Base-by-base conservation (phyloP, 768 basidiomycete species). In the Omphalotus guepiniiformis region DNA sequence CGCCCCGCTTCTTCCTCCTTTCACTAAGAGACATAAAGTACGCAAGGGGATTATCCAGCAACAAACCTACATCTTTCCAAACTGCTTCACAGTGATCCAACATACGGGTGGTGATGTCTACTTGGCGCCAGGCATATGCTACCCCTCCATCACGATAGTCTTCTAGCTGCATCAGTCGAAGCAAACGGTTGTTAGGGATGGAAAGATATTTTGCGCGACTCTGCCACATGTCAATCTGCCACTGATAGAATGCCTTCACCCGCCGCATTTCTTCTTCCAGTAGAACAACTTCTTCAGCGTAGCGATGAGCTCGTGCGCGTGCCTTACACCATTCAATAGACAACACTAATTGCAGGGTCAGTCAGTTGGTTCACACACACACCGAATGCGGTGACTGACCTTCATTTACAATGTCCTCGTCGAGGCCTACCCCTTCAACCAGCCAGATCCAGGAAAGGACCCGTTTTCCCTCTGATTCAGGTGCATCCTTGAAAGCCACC, bases 251-350 rank as follows among this genome's bases (percentile, higher is more conserved):
- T 3, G 45, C 36, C 6, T 59, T 23, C 1, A 63, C 50, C 1
- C 65, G 53, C 1, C 57, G 41, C 67, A 68, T 68, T 47, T 72
- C 69, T 42, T 70, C 69, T 8, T 52, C 38, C 0, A 72, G 48
- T 3, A 70, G 53, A 1, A 56, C 18, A 16, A 61, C 60, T 41
- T 72, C 68, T 44, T 72, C 68, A 21, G 56, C 56, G 66, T 67
- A 70, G 0, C 63, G 55, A 35, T 62, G 51, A 1, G 62, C 62
- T 0, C 63, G 50, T 0, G 67, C 67, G 2, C 55, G 42, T 1
- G 56, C 51, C 38, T 61, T 64, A 32, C 62, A 64, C 63, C 63
- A 66, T 45, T 63, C 59, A 27, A 68, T 53, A 0, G 54, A 57
- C 18, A 66, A 52, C 1, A 50, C 64, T 60, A 41, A 28, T n/a